Base-by-base conservation (phyloP, 108 stramenopile species). In the Cyclotella sp. region DNA sequence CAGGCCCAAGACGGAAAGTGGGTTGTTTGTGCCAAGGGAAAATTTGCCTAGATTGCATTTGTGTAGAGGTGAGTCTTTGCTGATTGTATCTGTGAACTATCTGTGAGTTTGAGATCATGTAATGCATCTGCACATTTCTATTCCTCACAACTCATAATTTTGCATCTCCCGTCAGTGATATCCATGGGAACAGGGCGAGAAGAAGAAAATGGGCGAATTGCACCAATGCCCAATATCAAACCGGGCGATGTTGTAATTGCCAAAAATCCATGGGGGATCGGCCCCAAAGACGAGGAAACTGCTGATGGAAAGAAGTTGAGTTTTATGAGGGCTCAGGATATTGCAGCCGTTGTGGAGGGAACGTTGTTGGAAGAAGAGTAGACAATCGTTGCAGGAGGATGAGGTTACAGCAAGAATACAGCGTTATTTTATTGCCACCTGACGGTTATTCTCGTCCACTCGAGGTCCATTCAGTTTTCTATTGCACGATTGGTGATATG, bases 181-280 rank as follows among this genome's bases (percentile, higher is more conserved):
- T 81, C 87, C 63, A 83, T 93, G 59, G 95, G 95, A 63, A 85
- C 89, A 21, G 92, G 92, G 9, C 83, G 91, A 45, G 93, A 95
- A 75, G 91, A 91, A 82, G 93, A 95, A 80, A 92, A 95, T 76
- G 93, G 93, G 21, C 61, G 59, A 39, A 79, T 94, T 63, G 86
- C 89, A 60, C 87, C 91, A 12, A 89, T 94, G 89, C 87, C 91
- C 43, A 66, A 88, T 59, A 79, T 95, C n/a, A 64, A 91, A 83
- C 78, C 83, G 0, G 95, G 95, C 13, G 92, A 91, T 77, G 51
- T 91, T 9, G 86, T 96, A 0, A 82, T 94, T 71, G 90, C 91
- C 21, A 96, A 96, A 69, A 88, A 96, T 85, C 95, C 95, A 22
- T 96, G 95, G 95, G 95, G 95, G 40, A 96, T 96, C 53, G 95